These are phyloP conservation scores for Monosporozyma siamensis DNA, from an alignment of 805 yeast genomes.

Conservation along the genomic window DNA sequence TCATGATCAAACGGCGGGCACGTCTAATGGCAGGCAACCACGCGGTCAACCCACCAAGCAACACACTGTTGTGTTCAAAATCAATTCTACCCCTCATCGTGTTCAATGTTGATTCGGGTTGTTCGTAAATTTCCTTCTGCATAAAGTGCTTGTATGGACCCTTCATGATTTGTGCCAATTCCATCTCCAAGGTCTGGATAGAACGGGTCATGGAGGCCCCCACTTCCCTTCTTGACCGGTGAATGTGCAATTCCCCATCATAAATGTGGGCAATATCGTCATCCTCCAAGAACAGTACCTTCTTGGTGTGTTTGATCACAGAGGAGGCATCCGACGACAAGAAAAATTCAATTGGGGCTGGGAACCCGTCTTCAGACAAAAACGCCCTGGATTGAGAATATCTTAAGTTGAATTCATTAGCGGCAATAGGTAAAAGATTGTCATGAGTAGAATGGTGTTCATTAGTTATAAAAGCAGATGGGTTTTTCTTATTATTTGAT, in stretches of 20 bases:
- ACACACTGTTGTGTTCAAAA: conserved; percentile 67
- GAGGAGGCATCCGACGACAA: conserved; percentile 96
- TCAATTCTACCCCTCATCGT: conserved; percentile 99
- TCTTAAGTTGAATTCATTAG: conserved; percentile 51
- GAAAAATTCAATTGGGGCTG: conserved; percentile 92
- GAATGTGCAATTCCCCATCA: conserved; percentile 97
- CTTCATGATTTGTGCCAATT: conserved; percentile 95
- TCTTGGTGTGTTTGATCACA: conserved; percentile 92
- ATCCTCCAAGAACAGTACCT: conserved; percentile 91
- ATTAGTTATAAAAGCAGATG: conserved; percentile 7
- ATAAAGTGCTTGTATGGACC: conserved; percentile 93
- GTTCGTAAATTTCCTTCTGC: conserved; percentile 98
- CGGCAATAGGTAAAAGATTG: conserved; percentile 43
- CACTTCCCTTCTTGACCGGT: conserved; percentile 82
- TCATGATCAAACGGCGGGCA: conserved; percentile 92
- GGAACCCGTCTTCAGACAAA: conserved; percentile 84
- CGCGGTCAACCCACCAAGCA: conserved; percentile 81
- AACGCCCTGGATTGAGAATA: conserved; percentile 95
- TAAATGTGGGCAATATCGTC: conserved; percentile 97
- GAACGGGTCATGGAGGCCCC: conserved; percentile 91
- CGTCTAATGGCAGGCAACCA: conserved; percentile 84
- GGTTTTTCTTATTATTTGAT: conserved; percentile 6
- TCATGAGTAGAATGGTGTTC: conserved; percentile 1
- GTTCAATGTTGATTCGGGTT: conserved; percentile 95
- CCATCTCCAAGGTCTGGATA: conserved; percentile 93